Conservation (phyloP, 345 rosid species). For the Bretschneidera sinensis region DNA sequence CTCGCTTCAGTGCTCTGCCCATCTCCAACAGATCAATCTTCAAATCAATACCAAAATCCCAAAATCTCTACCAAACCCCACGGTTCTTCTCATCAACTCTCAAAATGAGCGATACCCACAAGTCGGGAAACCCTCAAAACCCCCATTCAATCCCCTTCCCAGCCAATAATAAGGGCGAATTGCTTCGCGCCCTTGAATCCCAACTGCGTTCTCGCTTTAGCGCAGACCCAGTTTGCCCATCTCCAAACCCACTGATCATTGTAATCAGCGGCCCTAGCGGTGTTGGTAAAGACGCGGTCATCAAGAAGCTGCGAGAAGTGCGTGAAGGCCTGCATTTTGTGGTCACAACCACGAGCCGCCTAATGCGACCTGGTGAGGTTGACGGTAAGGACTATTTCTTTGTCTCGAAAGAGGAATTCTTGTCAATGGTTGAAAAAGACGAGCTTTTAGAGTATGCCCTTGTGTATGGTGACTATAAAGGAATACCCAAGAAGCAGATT, state of each 20-base stretch:
- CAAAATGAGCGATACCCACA: slow-evolving; percentile 54
- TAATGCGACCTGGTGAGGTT: slow-evolving; percentile 71
- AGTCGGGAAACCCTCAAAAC: slow-evolving; percentile 2
- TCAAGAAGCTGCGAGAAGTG: slow-evolving; percentile 52
- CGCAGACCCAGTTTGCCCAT: slow-evolving; percentile 35
- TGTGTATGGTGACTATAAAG: slow-evolving; percentile 91
- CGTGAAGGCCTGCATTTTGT: slow-evolving; percentile 65
- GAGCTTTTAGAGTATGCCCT: slow-evolving; percentile 85
- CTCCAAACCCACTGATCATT: slow-evolving; percentile 57
- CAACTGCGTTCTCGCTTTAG: slow-evolving; percentile 53
- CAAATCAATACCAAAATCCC: slow-evolving; percentile 17
- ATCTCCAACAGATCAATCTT: slow-evolving; percentile 18
- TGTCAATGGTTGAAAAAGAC: slow-evolving; percentile 61
- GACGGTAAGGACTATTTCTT: slow-evolving; percentile 82
- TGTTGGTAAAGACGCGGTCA: slow-evolving; percentile 91
- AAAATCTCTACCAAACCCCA: slow-evolving; percentile 5
- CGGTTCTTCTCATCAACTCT: slow-evolving; percentile 30
- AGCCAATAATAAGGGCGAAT: slow-evolving; percentile 50
- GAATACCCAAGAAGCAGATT: slow-evolving; percentile 79
- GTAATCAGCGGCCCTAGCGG: slow-evolving; percentile 92
- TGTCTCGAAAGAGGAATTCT: slow-evolving; percentile 60
- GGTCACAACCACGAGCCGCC: slow-evolving; percentile 79
- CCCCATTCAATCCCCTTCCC: slow-evolving; percentile 29
- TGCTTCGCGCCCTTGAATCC: slow-evolving; percentile 68
- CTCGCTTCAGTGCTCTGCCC: slow-evolving; percentile 24